Evolutionary conservation across 1,284 basidiomycete genomes (phyloP).

Genomic region (Lentinula novae-zelandiae): DNA sequence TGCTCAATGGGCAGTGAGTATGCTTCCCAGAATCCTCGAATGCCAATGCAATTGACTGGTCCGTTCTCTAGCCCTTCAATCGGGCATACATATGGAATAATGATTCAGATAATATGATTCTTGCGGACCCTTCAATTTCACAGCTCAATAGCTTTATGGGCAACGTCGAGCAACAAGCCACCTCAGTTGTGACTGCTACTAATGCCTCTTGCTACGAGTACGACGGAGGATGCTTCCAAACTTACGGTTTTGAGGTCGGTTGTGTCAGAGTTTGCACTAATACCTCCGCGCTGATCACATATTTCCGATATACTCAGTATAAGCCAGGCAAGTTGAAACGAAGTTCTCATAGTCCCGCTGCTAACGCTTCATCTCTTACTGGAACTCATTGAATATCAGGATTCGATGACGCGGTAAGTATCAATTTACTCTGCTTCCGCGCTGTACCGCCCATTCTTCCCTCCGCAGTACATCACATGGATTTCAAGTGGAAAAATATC

Average conservation of each 20-base stretch:
- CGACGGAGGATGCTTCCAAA: constrained; percentile 41
- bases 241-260: constrained; percentile 59
- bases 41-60: constrained; percentile 4
- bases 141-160: constrained; percentile 50
- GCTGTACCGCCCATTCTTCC: not conserved
- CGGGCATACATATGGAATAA: constrained; percentile 40
- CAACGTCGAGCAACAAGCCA: constrained; percentile 52
- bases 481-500: constrained; percentile 44
- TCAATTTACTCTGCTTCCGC: not conserved
- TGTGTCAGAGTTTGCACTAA: not conserved
- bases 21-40: not conserved
- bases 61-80: constrained; percentile 40
- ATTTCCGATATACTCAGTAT: constrained; percentile 12
- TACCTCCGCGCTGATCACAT: not conserved
- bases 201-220: constrained; percentile 39
- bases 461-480: constrained; percentile 54
- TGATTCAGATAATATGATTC: constrained; percentile 36
- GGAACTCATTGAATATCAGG: not conserved
- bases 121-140: constrained; percentile 41
- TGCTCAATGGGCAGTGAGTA: constrained; percentile 46
- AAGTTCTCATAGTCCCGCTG: not conserved
- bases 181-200: constrained; percentile 29
- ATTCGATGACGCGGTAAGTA: constrained; percentile 31
- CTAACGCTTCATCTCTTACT: not conserved
- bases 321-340: constrained; percentile 16